Base-by-base conservation (phyloP, 192 early-diverging fungal species). In the Spizellomyces punctatus region DNA sequence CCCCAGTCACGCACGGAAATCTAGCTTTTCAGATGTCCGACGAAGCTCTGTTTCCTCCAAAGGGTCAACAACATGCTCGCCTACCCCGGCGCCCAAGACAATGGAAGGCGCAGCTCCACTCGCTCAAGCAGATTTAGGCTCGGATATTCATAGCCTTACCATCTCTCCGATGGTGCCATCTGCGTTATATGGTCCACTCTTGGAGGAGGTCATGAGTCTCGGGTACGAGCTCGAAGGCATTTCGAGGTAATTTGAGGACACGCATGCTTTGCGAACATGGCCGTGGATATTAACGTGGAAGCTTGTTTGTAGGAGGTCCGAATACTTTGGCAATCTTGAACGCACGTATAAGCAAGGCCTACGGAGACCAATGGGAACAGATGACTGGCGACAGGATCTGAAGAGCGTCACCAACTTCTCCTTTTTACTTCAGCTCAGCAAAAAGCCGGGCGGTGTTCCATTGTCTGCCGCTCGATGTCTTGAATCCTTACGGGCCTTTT, bases 161-260 rank as follows among this genome's bases (percentile, higher is more conserved):
- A 44, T 68, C n/a, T 68, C 66, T 19, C 19, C n/a, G 2, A 22
- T 17, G 10, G 22, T 71, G 19, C 60, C 69, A 22, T 19, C 59
- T 17, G n/a, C 42, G 16, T 22, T 71, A 10, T 71, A 62, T 27
- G 59, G 58, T 19, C 21, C 58, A 14, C 21, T 71, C n/a, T 47
- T 71, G 42, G 69, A 71, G 62, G 69, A 71, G 69, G 45, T 71
- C 10, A 8, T 49, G 12, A 21, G 19, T n/a, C 58, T 64, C 6
- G 69, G 60, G 3, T 71, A 47, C 58, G 27, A 63, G 12, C 22
- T 71, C 4, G 58, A 71, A 21, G 59, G 42, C 42, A 45, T 71
- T 63, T 36, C 44, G 16, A 56, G 67, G 67, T 66, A 50, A 50
- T 46, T 57, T 14, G 21, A 46, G 16, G 22, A 47, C 52, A 57